Evolutionary conservation across 2,329 filamentous ascomycete species (phyloP), one percentile per base, ranked within the genome.

Genomic region (Cryoendolithus antarcticus): DNA sequence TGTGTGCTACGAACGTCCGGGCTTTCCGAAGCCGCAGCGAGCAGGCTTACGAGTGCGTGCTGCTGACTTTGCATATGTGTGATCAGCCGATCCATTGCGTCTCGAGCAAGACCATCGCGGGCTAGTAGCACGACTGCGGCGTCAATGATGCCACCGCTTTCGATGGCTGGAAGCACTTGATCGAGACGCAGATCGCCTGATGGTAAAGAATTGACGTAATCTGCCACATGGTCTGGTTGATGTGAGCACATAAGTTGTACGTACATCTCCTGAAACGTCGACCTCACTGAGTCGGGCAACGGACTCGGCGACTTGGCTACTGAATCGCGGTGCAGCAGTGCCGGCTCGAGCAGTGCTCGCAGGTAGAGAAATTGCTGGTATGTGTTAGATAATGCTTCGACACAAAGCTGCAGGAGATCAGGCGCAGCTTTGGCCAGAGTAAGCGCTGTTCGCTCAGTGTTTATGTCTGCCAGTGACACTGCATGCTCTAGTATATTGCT

Each of bases 101-200:
- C 74, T 44, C 75, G 74, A 9, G 89, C 72, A 52, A 91, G 77
- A 0, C 93, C 91, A 55, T 95, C 86, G 42, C 85, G 76, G 30
- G 86, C 85, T 71, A 98, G 82, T 7, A 98, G 69, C 2, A 94
- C 77, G 5, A 98, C 84, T 1, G 86, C 89, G 4, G 88, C 93
- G 63, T 98, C 91, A 34, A 98, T 77, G 4, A 91, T 84, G 1
- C 88, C 88, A 32, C 80, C 86, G 45, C 82, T 75, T 60, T 98
- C 93, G 70, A 98, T 86, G 0, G 80, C 79, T 3, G 88, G 86
- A 6, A 98, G 69, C 1, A 98, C 71, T 38, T 77, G 73, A 9
- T 91, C 83, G 0, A 98, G 71, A 15, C 78, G 74, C 21, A 98
- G 64, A 55, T 95, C 80, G 8, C 81, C 78, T 3, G 80, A 78